These are phyloP conservation scores for Talaromyces islandicus DNA, from an alignment of 2,329 filamentous ascomycete species.

Conservation along the genomic window DNA sequence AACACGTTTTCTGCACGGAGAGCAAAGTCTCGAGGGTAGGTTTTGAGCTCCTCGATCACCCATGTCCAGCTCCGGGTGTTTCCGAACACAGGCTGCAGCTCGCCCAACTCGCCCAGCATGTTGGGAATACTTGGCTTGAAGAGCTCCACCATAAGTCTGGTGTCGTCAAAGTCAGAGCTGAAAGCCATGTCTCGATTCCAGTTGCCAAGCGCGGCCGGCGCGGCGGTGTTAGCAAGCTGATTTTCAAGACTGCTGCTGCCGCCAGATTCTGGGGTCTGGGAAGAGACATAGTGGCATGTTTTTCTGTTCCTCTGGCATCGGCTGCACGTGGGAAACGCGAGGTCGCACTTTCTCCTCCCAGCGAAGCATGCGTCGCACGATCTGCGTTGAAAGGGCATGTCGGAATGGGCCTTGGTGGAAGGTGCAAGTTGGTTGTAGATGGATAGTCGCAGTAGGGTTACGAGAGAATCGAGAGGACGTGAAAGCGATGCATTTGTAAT, in stretches of 20 bases:
- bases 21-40: neutral
- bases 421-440: neutral
- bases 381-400: neutral
- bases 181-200: neutral
- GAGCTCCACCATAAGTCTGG: neutral
- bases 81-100: neutral
- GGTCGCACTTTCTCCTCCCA: conserved; percentile 3
- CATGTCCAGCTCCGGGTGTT: neutral
- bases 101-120: neutral
- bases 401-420: neutral
- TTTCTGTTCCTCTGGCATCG: conserved; percentile 4
- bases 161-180: neutral
- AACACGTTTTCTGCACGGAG: neutral
- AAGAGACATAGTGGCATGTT: conserved; percentile 1
- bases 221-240: neutral
- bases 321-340: neutral
- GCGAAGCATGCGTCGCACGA: neutral
- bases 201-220: neutral
- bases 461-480: neutral
- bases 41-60: neutral
- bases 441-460: no score
- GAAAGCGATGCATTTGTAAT: neutral
- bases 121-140: neutral
- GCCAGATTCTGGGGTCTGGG: neutral
- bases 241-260: neutral